phyloP scores from a whole-genome alignment of 2,329 filamentous ascomycete species.

The Ceratocystis variospora region DNA sequence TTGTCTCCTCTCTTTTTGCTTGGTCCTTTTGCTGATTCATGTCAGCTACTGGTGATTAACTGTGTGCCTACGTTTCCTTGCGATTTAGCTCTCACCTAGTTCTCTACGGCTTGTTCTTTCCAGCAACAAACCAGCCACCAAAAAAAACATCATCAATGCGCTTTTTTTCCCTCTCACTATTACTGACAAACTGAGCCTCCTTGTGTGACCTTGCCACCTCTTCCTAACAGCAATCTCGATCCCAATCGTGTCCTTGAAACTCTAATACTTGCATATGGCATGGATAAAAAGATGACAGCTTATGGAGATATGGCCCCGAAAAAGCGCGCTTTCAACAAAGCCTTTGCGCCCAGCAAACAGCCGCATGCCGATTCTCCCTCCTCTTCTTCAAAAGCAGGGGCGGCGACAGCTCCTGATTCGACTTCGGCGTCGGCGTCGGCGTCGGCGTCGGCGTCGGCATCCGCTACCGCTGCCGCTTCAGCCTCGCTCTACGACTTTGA shows the following conservation, averaged over 20 bases:
- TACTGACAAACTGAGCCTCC: background rate
- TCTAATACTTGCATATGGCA: background rate
- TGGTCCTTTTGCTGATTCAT: background rate
- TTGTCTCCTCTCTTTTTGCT: background rate
- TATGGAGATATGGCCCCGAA: conserved; percentile 20
- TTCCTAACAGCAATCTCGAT: background rate
- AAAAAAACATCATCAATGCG: background rate
- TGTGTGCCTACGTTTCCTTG: no score
- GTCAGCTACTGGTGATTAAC: no score
- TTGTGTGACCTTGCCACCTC: background rate
- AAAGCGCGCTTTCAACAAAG: conserved; percentile 18
- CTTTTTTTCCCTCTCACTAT: background rate
- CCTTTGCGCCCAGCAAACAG: conserved; percentile 17
- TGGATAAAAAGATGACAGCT: conserved; percentile 11
- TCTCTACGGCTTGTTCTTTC: no score
- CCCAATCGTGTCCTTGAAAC: background rate
- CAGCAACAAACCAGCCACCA: background rate
- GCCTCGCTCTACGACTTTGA: conserved; percentile 18
- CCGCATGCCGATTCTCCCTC: conserved; percentile 6
- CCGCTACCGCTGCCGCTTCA: conserved; percentile 10
- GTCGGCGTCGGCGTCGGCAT: background rate
- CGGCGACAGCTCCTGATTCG: background rate
- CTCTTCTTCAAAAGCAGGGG: conserved; percentile 2
- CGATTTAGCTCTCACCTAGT: no score
- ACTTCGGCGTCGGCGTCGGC: background rate